Evolutionary conservation across 164 flowering plant genomes (phyloP).

Genomic region (Vitis labrusca): DNA sequence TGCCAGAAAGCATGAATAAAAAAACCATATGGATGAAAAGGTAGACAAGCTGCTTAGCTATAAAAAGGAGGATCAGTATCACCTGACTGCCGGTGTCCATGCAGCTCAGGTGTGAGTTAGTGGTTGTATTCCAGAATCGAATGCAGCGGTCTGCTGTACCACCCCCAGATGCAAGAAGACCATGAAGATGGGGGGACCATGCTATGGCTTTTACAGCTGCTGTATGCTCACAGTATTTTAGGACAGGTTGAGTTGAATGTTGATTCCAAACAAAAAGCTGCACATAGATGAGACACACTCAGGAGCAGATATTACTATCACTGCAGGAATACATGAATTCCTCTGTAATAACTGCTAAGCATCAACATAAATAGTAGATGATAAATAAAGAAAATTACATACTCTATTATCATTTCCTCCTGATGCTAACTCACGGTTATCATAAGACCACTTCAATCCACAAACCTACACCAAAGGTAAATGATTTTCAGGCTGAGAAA

Average conservation of each 20-base stretch:
- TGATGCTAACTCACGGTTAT: slow-evolving; percentile 94
- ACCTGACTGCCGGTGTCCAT: slow-evolving; percentile 99
- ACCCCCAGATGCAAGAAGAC: slow-evolving; percentile 98
- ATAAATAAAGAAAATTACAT: slow-evolving; percentile 16
- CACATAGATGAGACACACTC: slow-evolving; percentile 11
- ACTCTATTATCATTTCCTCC: slow-evolving; percentile 97
- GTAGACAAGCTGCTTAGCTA: background rate
- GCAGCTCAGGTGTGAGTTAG: slow-evolving; percentile 80
- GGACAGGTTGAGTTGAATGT: slow-evolving; percentile 84
- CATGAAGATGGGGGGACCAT: slow-evolving; percentile 97
- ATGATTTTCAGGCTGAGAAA: background rate
- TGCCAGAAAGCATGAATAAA: background rate
- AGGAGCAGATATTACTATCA: background rate
- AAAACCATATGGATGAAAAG: background rate
- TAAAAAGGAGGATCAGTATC: background rate
- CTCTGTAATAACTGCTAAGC: background rate
- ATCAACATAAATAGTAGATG: background rate
- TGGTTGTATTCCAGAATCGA: slow-evolving; percentile 96
- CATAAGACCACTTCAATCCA: slow-evolving; percentile 98
- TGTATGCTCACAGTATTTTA: slow-evolving; percentile 90
- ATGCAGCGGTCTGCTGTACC: slow-evolving; percentile 97
- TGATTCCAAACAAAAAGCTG: slow-evolving; percentile 99
- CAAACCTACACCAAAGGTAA: slow-evolving; percentile 62
- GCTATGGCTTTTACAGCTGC: slow-evolving; percentile 99
- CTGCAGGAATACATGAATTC: background rate